These are phyloP conservation scores for Dryadomyces quercus-mongolicae DNA, from an alignment of 2,329 filamentous ascomycete genomes.

Conservation along the genomic window DNA sequence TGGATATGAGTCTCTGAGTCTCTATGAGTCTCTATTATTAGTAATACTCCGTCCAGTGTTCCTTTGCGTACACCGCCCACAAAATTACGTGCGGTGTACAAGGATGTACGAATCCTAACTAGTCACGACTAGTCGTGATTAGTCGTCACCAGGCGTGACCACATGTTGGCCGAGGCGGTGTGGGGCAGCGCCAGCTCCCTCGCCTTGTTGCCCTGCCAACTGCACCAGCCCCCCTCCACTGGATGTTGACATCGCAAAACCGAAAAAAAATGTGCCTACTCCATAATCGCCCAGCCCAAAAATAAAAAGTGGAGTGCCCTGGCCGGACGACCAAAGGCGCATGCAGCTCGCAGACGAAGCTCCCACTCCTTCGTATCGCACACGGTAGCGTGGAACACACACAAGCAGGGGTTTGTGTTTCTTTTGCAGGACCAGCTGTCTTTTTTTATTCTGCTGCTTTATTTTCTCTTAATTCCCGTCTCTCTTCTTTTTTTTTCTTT, in stretches of 20 bases:
- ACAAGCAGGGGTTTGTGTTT: not conserved
- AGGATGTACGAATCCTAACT: no score
- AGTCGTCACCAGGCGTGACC: no score
- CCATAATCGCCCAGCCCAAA: not conserved
- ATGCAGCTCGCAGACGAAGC: not conserved
- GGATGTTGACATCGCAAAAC: conserved; percentile 10
- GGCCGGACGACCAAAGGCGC: not conserved
- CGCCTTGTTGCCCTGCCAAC: conserved; percentile 9
- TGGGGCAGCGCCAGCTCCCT: not conserved
- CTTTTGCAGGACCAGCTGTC: not conserved
- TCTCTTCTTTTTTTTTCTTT: not conserved
- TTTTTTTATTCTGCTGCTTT: not conserved
- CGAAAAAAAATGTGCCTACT: not conserved
- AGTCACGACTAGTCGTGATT: no score
- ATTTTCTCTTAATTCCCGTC: not conserved
- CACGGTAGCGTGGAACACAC: not conserved
- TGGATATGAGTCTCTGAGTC: no score
- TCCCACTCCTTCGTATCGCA: not conserved
- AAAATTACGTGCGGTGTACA: no score
- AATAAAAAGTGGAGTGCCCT: not conserved
- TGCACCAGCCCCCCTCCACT: conserved; percentile 1
- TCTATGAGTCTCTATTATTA: no score
- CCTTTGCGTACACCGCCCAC: no score
- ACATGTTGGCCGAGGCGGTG: not conserved
- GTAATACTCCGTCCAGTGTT: no score